phyloP scores from a whole-genome alignment of 768 basidiomycete genomes.

The Lentinula sp. region DNA sequence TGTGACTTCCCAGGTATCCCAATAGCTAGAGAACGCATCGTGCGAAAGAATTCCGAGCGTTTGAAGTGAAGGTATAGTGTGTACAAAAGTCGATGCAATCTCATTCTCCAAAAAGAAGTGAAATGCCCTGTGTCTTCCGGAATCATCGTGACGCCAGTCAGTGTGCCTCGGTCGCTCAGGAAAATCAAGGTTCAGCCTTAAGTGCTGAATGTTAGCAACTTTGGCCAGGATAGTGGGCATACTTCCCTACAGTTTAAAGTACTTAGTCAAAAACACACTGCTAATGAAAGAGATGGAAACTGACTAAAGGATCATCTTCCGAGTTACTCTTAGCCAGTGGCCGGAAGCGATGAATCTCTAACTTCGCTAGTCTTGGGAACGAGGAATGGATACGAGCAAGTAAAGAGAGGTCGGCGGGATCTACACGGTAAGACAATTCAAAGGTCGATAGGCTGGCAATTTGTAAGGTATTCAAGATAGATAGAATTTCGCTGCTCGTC shows the following conservation, averaged over 20 bases:
- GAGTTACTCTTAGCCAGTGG: neutral
- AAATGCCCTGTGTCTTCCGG: neutral
- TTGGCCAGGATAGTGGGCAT: neutral
- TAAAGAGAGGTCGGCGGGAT: neutral
- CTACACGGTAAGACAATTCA: neutral
- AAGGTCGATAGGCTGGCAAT: neutral
- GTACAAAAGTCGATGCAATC: neutral
- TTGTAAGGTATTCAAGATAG: neutral
- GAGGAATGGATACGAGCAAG: neutral
- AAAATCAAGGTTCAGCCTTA: constrained; percentile 3
- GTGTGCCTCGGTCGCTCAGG: neutral
- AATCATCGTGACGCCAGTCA: neutral
- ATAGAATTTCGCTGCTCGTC: constrained; percentile 1
- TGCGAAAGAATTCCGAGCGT: neutral
- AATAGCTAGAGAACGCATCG: constrained; percentile 5
- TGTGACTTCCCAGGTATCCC: constrained; percentile 4
- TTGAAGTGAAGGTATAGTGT: neutral
- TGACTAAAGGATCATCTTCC: constrained; percentile 5
- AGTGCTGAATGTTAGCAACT: neutral
- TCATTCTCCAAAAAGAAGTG: neutral
- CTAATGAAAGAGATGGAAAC: neutral
- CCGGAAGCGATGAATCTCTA: constrained; percentile 4
- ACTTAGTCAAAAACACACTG: neutral
- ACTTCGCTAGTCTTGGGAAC: neutral
- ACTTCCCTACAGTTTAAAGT: neutral